These are phyloP conservation scores for Populus nigra DNA, from an alignment of 345 rosid species.

Conservation along the genomic window DNA sequence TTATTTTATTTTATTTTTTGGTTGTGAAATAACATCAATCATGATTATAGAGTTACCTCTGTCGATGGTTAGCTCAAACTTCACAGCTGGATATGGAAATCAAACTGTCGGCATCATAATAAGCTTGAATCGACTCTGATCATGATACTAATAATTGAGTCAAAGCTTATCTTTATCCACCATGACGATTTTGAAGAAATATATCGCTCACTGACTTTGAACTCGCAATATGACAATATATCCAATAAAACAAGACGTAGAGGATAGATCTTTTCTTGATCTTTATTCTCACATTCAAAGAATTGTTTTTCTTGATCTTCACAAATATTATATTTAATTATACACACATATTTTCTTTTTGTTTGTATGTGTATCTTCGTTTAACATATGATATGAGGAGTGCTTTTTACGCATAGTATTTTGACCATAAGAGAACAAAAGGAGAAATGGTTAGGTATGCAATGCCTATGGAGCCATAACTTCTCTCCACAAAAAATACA, in stretches of 20 bases:
- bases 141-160: background rate
- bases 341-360: background rate
- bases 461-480: background rate
- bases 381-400: background rate
- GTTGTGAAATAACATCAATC: background rate
- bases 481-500: background rate
- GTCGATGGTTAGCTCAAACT: background rate
- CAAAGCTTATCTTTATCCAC: constrained; percentile 9
- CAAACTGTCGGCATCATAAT: background rate
- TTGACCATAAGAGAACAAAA: background rate
- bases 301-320: background rate
- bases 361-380: background rate
- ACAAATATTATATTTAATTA: background rate
- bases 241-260: background rate
- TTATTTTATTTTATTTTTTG: too few species aligned
- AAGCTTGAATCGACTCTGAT: background rate
- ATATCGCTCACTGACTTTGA: background rate
- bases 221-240: background rate
- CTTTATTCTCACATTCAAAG: background rate
- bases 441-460: background rate
- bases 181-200: background rate
- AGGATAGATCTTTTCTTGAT: background rate
- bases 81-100: background rate
- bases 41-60: background rate
- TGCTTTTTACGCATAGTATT: background rate